Base-by-base conservation (phyloP, 1,284 basidiomycete genomes). In the Cutaneotrichosporon cavernicola region DNA sequence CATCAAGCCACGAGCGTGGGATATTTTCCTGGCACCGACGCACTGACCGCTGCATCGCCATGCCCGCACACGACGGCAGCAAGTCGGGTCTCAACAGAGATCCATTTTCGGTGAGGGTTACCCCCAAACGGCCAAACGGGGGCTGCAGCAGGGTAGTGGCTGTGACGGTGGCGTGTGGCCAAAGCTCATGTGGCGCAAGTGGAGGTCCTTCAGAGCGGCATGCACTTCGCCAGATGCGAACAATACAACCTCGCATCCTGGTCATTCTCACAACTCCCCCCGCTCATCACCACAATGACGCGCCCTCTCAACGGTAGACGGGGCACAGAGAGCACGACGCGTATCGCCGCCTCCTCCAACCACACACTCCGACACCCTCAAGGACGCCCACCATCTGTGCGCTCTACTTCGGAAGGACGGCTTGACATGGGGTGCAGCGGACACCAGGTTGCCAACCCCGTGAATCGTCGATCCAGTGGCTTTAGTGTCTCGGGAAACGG, bases 61-160 rank as follows among this genome's bases (percentile, higher is more conserved):
- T 30, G 51, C 18, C 10, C 34, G 31, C 11, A n/a, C 51, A n/a
- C 10, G 30, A 30, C 26, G 16, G 31, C 26, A 16, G 26, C 26
- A 32, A 30, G 26, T 5, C 51, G 30, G 31, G 6, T 30, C 51
- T 14, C 2, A 4, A 30, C 26, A 53, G 49, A 14, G 18, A 51
- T 26, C 10, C 47, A 11, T 14, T 9, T 30, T 31, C 5, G 22
- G 30, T 16, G 31, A 53, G 31, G 30, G 50, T 7, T 16, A n/a
- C n/a, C n/a, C n/a, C n/a, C n/a, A n/a, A n/a, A n/a, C n/a, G n/a
- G n/a, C n/a, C 30, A 32, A 53, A 53, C 16, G 31, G 51, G 18
- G 51, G 51, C 18, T 31, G 51, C 34, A 31, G 51, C 16, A 53
- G 51, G 51, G 51, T 53, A 34, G 51, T 53, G 51, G 51, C 51